Conservation (phyloP, 179 eudicot genomes). For the Corrigiola litoralis region DNA sequence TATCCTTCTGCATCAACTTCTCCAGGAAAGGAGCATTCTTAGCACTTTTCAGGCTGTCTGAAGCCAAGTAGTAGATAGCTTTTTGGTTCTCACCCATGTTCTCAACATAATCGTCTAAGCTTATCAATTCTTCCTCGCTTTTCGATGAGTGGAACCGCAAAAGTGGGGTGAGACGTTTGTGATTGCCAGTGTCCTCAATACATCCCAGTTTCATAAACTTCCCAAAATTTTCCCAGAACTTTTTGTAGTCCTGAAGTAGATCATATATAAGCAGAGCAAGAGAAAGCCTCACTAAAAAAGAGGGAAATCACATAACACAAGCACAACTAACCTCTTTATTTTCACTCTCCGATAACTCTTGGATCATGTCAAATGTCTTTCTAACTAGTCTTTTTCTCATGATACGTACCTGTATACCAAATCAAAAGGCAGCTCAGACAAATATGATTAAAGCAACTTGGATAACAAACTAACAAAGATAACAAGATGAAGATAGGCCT, state of each 20-base stretch:
- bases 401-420: constrained; percentile 63
- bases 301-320: not conserved
- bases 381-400: constrained; percentile 94
- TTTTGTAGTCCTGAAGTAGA: constrained; percentile 74
- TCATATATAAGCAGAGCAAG: not conserved
- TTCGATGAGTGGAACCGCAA: constrained; percentile 80
- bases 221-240: constrained; percentile 98
- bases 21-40: constrained; percentile 92
- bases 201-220: constrained; percentile 91
- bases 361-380: constrained; percentile 95
- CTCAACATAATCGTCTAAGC: constrained; percentile 93
- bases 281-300: not conserved
- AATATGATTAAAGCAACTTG: not conserved
- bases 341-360: constrained; percentile 82
- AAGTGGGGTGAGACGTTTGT: constrained; percentile 83
- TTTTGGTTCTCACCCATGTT: constrained; percentile 94
- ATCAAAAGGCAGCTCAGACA: constrained; percentile 1
- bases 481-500: constrained; percentile 16
- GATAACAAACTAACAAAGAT: not conserved
- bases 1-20: constrained; percentile 78
- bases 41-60: constrained; percentile 94
- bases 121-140: constrained; percentile 75
- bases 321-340: constrained; percentile 66
- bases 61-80: constrained; percentile 87
- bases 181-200: constrained; percentile 91